Evolutionary conservation across 1,139 yeast species (phyloP).

Genomic region (Hyphopichia burtonii): DNA sequence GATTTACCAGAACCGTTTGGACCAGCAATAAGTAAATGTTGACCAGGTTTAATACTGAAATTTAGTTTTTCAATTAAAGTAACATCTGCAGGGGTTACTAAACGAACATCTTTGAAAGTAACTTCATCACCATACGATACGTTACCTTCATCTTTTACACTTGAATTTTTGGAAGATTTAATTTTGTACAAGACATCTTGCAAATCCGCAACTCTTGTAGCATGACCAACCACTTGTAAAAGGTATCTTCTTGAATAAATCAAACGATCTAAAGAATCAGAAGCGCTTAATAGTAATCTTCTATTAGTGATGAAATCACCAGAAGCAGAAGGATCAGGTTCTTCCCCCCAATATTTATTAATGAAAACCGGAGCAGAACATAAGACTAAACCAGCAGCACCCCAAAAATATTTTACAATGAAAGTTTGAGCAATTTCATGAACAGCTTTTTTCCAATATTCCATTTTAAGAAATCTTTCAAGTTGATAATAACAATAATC

Average conservation of each 20-base stretch:
- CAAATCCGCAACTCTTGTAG: conserved; percentile 71
- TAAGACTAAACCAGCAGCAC: conserved; percentile 86
- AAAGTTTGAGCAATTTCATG: conserved; percentile 80
- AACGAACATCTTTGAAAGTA: conserved; percentile 69
- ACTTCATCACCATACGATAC: conserved; percentile 55
- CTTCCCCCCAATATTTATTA: conserved; percentile 51
- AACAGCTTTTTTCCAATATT: conserved; percentile 70
- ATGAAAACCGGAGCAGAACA: conserved; percentile 91
- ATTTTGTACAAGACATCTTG: conserved; percentile 62
- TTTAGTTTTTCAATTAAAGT: conserved; percentile 64
- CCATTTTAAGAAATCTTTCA: conserved; percentile 75
- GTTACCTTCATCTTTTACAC: conserved; percentile 24
- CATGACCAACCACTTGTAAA: conserved; percentile 83
- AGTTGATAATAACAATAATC: conserved; percentile 82
- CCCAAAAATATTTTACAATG: conserved; percentile 91
- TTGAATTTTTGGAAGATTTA: conserved; percentile 19
- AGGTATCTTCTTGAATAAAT: conserved; percentile 83
- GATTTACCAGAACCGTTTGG: conserved; percentile 97
- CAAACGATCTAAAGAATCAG: conserved; percentile 85
- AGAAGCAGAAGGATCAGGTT: conserved; percentile 54
- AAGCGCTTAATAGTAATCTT: conserved; percentile 78
- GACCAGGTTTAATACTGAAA: conserved; percentile 76
- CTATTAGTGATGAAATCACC: conserved; percentile 89
- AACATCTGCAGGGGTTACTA: conserved; percentile 83
- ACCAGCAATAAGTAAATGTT: conserved; percentile 86